phyloP scores from a whole-genome alignment of 2,329 filamentous ascomycete genomes.

The Aspergillus piperis region DNA sequence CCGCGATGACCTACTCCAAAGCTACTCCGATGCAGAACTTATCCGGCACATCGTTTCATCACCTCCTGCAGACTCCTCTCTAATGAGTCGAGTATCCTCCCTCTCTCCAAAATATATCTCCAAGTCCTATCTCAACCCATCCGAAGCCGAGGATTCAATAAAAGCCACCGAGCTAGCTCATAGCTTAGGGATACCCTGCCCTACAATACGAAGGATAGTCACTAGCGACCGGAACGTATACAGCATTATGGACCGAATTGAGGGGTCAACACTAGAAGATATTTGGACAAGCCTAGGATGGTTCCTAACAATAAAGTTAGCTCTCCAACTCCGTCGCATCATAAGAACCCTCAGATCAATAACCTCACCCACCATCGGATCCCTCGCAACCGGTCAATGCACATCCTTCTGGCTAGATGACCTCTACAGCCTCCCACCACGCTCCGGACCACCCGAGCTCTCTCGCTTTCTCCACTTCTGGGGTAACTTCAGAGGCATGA shows the following conservation, averaged over 20 bases:
- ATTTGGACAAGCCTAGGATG: constrained; percentile 23
- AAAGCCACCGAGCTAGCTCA: constrained; percentile 20
- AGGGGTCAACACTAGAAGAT: constrained; percentile 22
- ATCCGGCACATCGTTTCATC: neutral
- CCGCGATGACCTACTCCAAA: neutral
- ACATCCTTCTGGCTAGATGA: constrained; percentile 26
- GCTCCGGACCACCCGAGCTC: constrained; percentile 15
- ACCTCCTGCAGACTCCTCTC: neutral
- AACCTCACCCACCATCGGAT: constrained; percentile 26
- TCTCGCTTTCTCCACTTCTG: constrained; percentile 25
- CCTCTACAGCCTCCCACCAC: constrained; percentile 22
- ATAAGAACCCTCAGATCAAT: constrained; percentile 19
- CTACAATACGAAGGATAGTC: constrained; percentile 18
- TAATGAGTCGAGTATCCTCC: neutral
- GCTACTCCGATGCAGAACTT: neutral
- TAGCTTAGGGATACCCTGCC: constrained; percentile 21
- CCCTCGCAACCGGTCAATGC: constrained; percentile 16
- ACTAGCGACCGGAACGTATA: constrained; percentile 14
- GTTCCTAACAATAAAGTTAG: constrained; percentile 21
- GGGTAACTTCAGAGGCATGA: constrained; percentile 21
- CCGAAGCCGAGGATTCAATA: constrained; percentile 19
- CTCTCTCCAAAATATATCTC: neutral
- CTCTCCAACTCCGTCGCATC: constrained; percentile 24
- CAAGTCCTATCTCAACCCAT: constrained; percentile 16
- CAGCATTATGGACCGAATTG: constrained; percentile 24